These are phyloP conservation scores for Ormosia emarginata DNA, from an alignment of 306 rosid genomes.

Conservation along the genomic window DNA sequence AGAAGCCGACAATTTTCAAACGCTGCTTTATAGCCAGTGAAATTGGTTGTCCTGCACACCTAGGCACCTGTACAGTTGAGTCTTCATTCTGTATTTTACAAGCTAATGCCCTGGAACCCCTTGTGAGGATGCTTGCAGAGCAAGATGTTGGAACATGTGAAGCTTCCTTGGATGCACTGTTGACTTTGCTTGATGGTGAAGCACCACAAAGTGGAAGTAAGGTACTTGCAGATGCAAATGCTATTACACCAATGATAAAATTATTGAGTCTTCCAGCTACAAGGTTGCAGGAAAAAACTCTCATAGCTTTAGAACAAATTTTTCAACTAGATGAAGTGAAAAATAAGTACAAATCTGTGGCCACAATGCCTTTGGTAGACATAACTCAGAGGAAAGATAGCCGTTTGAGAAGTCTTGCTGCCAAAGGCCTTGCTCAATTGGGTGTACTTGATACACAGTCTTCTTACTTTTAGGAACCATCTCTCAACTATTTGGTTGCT, in stretches of 20 bases:
- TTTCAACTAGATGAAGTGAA: constrained; percentile 47
- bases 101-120: constrained; percentile 59
- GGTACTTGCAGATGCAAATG: constrained; percentile 50
- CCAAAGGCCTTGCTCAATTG: constrained; percentile 54
- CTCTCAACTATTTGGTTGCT: not conserved
- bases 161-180: constrained; percentile 55
- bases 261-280: constrained; percentile 28
- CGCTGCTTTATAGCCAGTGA: constrained; percentile 36
- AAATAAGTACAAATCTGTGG: constrained; percentile 31
- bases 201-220: constrained; percentile 43
- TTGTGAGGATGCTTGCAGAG: constrained; percentile 57
- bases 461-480: constrained; percentile 43
- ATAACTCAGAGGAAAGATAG: constrained; percentile 51
- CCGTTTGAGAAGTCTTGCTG: constrained; percentile 56
- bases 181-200: constrained; percentile 46
- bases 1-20: constrained; percentile 30
- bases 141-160: constrained; percentile 42
- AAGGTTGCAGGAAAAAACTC: constrained; percentile 47
- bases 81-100: constrained; percentile 59
- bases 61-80: constrained; percentile 47
- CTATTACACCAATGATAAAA: constrained; percentile 40
- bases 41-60: constrained; percentile 51
- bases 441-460: constrained; percentile 52
- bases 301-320: constrained; percentile 43
- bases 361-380: constrained; percentile 52